Evolutionary conservation across 306 rosid genomes (phyloP).

Genomic region (Cicer bijugum): DNA sequence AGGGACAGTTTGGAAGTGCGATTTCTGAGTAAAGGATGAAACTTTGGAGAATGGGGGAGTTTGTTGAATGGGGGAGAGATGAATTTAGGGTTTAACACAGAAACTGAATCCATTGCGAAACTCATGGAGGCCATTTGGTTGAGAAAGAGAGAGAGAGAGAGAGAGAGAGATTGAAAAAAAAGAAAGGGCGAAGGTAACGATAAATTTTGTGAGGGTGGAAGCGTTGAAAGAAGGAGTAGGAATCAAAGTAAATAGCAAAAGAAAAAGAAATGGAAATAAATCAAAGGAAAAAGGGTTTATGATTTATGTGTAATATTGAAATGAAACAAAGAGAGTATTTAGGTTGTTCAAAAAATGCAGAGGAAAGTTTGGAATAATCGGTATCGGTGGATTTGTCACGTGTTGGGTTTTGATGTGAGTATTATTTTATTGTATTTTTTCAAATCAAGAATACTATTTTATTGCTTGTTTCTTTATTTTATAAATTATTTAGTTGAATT

Average conservation of each 20-base stretch:
- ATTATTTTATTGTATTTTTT: too few species aligned
- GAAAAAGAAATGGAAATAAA: neutral
- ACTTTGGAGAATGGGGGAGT: constrained; percentile 44
- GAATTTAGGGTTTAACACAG: constrained; percentile 66
- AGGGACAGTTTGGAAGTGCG: constrained; percentile 45
- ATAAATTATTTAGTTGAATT: too few species aligned
- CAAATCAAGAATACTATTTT: too few species aligned
- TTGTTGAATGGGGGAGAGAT: constrained; percentile 32
- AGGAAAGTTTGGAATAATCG: constrained; percentile 21
- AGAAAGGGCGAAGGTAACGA: constrained; percentile 50
- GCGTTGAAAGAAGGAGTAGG: neutral
- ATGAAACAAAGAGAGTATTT: constrained; percentile 3
- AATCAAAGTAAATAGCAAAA: neutral
- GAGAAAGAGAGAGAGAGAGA: neutral
- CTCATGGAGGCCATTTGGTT: constrained; percentile 41
- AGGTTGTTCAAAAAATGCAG: constrained; percentile 1
- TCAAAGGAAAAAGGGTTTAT: constrained; percentile 27
- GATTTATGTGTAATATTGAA: neutral
- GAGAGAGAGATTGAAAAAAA: neutral
- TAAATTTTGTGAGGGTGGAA: neutral
- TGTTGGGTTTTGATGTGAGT: neutral
- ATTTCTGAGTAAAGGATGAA: constrained; percentile 53
- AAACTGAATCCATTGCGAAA: constrained; percentile 64
- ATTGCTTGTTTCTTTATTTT: too few species aligned
- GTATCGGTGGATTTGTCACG: neutral